phyloP scores from a whole-genome alignment of 2,329 filamentous ascomycete genomes.

The Talaromyces sp. region DNA sequence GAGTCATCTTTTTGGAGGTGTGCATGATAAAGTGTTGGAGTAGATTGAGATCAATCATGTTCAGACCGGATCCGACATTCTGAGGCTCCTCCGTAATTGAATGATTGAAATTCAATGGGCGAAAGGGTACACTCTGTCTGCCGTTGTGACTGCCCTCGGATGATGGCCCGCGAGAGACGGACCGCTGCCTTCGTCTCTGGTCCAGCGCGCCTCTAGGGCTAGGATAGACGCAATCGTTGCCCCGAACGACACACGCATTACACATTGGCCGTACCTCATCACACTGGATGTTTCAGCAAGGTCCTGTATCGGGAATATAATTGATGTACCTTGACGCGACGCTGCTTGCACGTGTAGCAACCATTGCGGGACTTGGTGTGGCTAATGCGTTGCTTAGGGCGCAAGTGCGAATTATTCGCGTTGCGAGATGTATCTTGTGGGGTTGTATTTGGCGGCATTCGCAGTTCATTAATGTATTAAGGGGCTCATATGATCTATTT shows the following conservation, averaged over 20 bases:
- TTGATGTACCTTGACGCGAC: background rate
- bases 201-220: background rate
- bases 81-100: background rate
- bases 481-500: background rate
- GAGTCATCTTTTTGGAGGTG: conserved; percentile 10
- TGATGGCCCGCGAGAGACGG: background rate
- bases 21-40: conserved; percentile 3
- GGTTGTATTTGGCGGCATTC: background rate
- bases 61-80: background rate
- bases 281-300: background rate
- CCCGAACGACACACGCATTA: background rate
- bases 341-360: background rate
- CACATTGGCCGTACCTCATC: background rate
- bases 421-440: background rate
- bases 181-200: background rate
- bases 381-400: background rate
- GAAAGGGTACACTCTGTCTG: background rate
- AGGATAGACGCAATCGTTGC: background rate
- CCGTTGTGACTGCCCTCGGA: background rate
- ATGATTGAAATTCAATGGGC: background rate
- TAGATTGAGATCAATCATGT: conserved; percentile 6
- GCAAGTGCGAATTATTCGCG: background rate
- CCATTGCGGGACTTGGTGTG: conserved; percentile 3
- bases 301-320: background rate
- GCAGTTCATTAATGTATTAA: background rate